Evolutionary conservation across 2,329 filamentous ascomycete species (phyloP).

Genomic region (Colletotrichum coccodes): DNA sequence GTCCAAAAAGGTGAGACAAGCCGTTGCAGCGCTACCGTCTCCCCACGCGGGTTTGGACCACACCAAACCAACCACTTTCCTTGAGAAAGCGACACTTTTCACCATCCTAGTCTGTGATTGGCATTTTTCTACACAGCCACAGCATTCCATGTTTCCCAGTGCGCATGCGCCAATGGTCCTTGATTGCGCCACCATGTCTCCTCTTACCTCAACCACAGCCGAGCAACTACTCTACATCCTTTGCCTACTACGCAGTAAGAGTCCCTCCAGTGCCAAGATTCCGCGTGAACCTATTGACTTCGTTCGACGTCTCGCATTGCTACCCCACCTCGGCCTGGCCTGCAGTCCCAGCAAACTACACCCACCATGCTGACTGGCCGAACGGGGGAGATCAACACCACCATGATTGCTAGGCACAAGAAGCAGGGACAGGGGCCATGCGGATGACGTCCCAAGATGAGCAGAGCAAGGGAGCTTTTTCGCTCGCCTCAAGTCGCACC

Average conservation of each 20-base stretch:
- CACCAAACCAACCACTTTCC: background rate
- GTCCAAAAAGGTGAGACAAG: conserved; percentile 11
- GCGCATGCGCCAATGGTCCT: background rate
- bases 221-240: background rate
- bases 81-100: background rate
- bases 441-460: conserved; percentile 23
- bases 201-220: background rate
- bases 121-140: conserved; percentile 16
- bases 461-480: background rate
- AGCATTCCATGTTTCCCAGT: background rate
- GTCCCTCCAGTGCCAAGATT: conserved; percentile 15
- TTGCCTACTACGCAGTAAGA: conserved; percentile 20
- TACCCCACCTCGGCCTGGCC: conserved; percentile 23
- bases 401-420: conserved; percentile 20
- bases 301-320: background rate
- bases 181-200: background rate
- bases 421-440: conserved; percentile 8
- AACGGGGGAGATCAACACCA: background rate
- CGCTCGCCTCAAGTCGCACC: background rate
- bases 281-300: conserved; percentile 15
- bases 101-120: background rate
- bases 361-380: conserved; percentile 4
- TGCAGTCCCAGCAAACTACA: background rate
- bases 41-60: background rate
- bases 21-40: conserved; percentile 7